Percentiles rank a stretch among this genome's conserved stretches.
phyloP scores from a whole-genome alignment of 768 basidiomycete species.

The Trametes cingulata region DNA sequence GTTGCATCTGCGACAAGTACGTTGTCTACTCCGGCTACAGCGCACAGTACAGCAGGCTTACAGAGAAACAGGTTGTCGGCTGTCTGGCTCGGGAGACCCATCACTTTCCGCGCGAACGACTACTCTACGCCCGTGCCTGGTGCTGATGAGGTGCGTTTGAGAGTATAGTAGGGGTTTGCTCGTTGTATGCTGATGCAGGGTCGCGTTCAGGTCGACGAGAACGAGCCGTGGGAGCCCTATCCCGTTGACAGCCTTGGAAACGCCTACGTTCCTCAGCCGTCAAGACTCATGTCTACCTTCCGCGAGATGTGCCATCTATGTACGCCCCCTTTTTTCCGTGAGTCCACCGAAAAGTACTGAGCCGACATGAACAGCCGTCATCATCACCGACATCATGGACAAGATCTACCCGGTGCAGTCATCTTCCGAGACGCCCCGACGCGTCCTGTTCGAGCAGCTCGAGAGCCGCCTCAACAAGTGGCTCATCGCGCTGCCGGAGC shows the following conservation, averaged over 20 bases:
- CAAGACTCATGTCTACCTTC: slow-evolving; percentile 54
- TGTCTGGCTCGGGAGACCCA: slow-evolving; percentile 64
- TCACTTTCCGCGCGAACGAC: slow-evolving; percentile 26
- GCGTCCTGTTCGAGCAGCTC: slow-evolving; percentile 51
- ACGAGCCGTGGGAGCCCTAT: slow-evolving; percentile 53
- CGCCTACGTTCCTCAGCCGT: slow-evolving; percentile 42
- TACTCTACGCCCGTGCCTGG: slow-evolving; percentile 43
- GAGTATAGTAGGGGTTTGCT: no score
- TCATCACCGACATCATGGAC: slow-evolving; percentile 66
- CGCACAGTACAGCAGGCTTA: no score
- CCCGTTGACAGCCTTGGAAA: slow-evolving; percentile 45
- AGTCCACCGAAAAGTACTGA: background rate
- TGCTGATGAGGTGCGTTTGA: slow-evolving; percentile 46
- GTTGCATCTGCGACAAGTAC: slow-evolving; percentile 69
- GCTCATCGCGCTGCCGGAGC: slow-evolving; percentile 67
- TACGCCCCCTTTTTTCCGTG: slow-evolving; percentile 34
- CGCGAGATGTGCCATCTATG: slow-evolving; percentile 59
- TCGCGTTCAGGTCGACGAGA: slow-evolving; percentile 55
- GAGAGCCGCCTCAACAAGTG: slow-evolving; percentile 73
- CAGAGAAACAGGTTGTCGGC: slow-evolving; percentile 56
- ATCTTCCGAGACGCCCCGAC: slow-evolving; percentile 46
- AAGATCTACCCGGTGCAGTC: slow-evolving; percentile 70
- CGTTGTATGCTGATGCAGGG: background rate
- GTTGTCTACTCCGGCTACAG: no score
- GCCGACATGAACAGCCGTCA: slow-evolving; percentile 46